Evolutionary conservation across 495 filamentous ascomycete species (phyloP), one percentile per base, ranked within the genome.

Genomic region (Talaromyces borbonicus): DNA sequence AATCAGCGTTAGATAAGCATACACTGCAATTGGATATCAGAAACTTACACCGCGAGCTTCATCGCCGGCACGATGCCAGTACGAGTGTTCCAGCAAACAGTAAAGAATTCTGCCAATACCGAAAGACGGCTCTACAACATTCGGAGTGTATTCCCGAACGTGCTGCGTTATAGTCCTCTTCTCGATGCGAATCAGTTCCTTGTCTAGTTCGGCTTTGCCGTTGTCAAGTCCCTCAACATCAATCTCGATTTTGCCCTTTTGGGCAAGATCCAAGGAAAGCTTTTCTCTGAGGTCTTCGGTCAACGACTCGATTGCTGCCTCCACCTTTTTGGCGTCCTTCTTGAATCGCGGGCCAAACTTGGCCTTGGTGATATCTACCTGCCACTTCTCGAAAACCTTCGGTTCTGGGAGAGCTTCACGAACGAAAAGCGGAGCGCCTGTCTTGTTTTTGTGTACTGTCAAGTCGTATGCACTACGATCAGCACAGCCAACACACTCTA

Each of bases 71-170:
- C 83, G 74, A 24, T 73, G 78, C 85, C 84, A 90, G 71, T 84
- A 89, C 52, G 71, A 73, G 60, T 90, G 85, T 66, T 90, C 85
- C 43, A 87, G 78, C 53, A 88, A 62, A 51, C 77, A 77, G 68
- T 87, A 88, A 39, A 90, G 59, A 29, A 89, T 87, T 40, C 85
- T 74, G 39, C 85, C 85, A 52, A 90, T 86, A 64, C 85, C 84
- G 56, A 90, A 90, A 7, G 85, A 88, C 1, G 85, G 85, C 65
- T 90, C 84, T 47, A 90, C 88, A 22, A 90, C 83, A 52, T 87
- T 88, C 22, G 85, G 85, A 1, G 78, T 87, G 66, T 83, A 89
- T 58, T 88, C 84, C 49, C 85, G 71, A 47, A 77, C 66, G 55
- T 85, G 77, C 61, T 85, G 81, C 16, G 78, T 67, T 19, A 79